Conservation (phyloP, 2,329 filamentous ascomycete species). For the Cordyceps farinosa region DNA sequence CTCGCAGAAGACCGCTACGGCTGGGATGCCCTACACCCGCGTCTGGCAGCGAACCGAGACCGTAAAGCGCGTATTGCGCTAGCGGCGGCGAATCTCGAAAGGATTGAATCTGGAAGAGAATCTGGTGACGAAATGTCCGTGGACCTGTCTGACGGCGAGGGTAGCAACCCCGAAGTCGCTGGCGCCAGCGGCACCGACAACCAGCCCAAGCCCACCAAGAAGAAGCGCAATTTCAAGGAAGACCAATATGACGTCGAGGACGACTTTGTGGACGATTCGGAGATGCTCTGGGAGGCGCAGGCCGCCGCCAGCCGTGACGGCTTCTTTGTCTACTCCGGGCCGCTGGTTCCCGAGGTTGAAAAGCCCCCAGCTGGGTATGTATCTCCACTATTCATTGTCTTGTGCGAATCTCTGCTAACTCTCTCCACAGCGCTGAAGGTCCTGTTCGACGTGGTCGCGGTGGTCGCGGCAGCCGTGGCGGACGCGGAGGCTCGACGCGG, state of each 20-base stretch:
- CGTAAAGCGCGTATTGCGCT: slow-evolving; percentile 84
- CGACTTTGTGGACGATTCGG: slow-evolving; percentile 88
- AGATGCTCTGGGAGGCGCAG: slow-evolving; percentile 91
- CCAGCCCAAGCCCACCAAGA: slow-evolving; percentile 68
- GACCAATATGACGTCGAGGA: slow-evolving; percentile 83
- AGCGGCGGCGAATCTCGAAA: slow-evolving; percentile 80
- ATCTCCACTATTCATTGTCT: background rate
- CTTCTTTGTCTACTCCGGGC: slow-evolving; percentile 97
- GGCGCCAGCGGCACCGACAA: slow-evolving; percentile 58
- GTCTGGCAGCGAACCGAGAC: slow-evolving; percentile 82
- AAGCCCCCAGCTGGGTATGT: slow-evolving; percentile 59
- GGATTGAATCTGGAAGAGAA: slow-evolving; percentile 64
- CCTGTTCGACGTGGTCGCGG: slow-evolving; percentile 66
- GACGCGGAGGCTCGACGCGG: slow-evolving; percentile 59
- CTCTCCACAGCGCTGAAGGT: slow-evolving; percentile 59
- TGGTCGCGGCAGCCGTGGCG: slow-evolving; percentile 47
- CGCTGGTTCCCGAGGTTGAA: slow-evolving; percentile 81
- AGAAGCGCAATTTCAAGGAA: slow-evolving; percentile 75
- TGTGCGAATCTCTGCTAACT: slow-evolving; percentile 31
- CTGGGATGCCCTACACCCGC: slow-evolving; percentile 88
- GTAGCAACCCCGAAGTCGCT: slow-evolving; percentile 85
- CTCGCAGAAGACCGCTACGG: slow-evolving; percentile 92
- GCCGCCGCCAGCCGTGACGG: slow-evolving; percentile 92
- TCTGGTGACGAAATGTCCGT: slow-evolving; percentile 81
- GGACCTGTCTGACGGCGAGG: slow-evolving; percentile 70